A percentile compares a stretch with the other conserved stretches of the same genome.
Conservation (phyloP, 768 basidiomycete genomes). For the Lactarius deliciosus region DNA sequence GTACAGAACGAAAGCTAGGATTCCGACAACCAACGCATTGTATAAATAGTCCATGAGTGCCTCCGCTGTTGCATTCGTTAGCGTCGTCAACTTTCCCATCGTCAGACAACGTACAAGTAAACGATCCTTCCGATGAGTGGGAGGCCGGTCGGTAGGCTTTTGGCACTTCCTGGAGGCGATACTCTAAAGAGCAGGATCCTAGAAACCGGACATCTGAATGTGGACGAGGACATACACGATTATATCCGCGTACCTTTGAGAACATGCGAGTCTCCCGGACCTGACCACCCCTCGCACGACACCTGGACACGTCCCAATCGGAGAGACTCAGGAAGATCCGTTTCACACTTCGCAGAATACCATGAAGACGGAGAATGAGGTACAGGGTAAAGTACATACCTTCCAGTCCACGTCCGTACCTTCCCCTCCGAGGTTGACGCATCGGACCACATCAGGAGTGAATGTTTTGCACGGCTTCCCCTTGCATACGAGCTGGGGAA, state of each 20-base stretch:
- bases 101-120: conserved; percentile 5
- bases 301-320: conserved; percentile 85
- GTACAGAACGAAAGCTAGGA: conserved; percentile 56
- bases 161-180: conserved; percentile 73
- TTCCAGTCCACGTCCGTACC: conserved; percentile 91
- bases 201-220: conserved; percentile 6
- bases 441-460: conserved; percentile 83
- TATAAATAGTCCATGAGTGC: background rate
- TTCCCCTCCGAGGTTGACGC: conserved; percentile 72
- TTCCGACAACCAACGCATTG: conserved; percentile 33
- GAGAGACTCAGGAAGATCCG: conserved; percentile 80
- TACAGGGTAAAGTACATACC: conserved; percentile 42
- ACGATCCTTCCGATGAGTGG: background rate
- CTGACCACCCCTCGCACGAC: conserved; percentile 88
- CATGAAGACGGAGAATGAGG: conserved; percentile 9
- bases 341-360: conserved; percentile 64
- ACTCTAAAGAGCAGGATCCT: conserved; percentile 89
- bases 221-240: conserved; percentile 7
- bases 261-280: conserved; percentile 79
- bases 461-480: conserved; percentile 77
- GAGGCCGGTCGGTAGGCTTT: conserved; percentile 31
- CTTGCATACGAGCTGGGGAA: conserved; percentile 77
- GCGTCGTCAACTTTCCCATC: background rate
- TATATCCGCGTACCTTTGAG: conserved; percentile 60
- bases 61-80: conserved; percentile 19